A percentile compares a stretch with the other conserved stretches of the same genome.
Evolutionary conservation across 805 yeast species (phyloP).

Genomic region (Saturnispora dispora): DNA sequence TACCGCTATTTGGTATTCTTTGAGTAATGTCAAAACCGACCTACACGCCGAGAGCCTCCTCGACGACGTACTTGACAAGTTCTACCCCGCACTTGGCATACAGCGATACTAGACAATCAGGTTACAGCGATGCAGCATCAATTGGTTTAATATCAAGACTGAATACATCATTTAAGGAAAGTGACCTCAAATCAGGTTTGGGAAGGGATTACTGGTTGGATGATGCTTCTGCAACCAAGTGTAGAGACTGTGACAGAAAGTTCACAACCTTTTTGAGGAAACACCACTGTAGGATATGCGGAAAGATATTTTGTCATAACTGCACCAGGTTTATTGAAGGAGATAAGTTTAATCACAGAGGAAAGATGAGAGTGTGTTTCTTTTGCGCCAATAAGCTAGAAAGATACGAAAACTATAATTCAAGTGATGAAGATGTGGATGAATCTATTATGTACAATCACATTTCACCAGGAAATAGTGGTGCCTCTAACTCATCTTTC

Average conservation of each 20-base stretch:
- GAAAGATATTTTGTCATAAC: conserved; percentile 82
- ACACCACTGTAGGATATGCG: conserved; percentile 94
- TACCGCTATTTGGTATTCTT: background rate
- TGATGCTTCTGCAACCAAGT: conserved; percentile 83
- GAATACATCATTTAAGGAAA: conserved; percentile 10
- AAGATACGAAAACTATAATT: conserved; percentile 55
- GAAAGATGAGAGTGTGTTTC: conserved; percentile 68
- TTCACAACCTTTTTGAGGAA: conserved; percentile 83
- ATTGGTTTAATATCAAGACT: conserved; percentile 15
- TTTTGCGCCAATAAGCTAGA: conserved; percentile 57
- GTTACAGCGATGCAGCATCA: background rate
- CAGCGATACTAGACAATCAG: background rate
- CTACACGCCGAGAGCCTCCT: background rate
- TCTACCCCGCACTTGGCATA: conserved; percentile 1
- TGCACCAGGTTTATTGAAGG: conserved; percentile 73
- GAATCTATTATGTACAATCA: background rate
- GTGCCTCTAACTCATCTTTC: background rate
- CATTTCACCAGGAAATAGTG: conserved; percentile 1
- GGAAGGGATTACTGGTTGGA: conserved; percentile 92
- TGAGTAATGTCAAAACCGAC: conserved; percentile 4
- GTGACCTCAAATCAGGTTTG: conserved; percentile 32
- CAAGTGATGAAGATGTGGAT: conserved; percentile 43
- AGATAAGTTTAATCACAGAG: conserved; percentile 50
- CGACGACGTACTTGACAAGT: conserved; percentile 1
- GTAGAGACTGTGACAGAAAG: conserved; percentile 70